Conservation (phyloP, 371 early-diverging fungal species). For the Gilbertella persicaria region DNA sequence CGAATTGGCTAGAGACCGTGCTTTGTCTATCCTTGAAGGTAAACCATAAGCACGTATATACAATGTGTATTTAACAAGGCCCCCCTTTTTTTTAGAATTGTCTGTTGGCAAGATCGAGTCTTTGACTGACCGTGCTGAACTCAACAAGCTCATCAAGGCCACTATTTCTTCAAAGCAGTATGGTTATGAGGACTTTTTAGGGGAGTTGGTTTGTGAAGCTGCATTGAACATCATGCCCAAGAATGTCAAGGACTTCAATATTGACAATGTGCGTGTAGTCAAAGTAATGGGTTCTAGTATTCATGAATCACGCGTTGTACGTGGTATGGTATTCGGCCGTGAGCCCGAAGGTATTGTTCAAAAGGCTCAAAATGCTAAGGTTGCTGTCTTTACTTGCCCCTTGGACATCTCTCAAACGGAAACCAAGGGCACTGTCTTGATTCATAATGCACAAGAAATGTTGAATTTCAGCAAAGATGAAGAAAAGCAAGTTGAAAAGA, state of each 20-base stretch:
- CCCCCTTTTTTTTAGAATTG: constrained; percentile 52
- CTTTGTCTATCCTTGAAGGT: constrained; percentile 83
- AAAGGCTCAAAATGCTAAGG: constrained; percentile 81
- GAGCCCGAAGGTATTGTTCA: constrained; percentile 86
- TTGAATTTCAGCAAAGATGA: constrained; percentile 96
- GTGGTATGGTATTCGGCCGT: constrained; percentile 99
- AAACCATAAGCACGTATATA: constrained; percentile 11
- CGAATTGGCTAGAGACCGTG: constrained; percentile 85
- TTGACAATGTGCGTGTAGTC: constrained; percentile 95
- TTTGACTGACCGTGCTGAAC: constrained; percentile 55
- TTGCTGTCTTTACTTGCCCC: constrained; percentile 97
- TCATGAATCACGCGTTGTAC: constrained; percentile 90
- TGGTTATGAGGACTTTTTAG: constrained; percentile 90
- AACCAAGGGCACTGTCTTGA: constrained; percentile 98
- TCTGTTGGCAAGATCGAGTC: constrained; percentile 66
- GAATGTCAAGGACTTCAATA: constrained; percentile 84
- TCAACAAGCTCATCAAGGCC: constrained; percentile 74
- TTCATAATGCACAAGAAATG: constrained; percentile 97
- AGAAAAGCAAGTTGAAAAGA: constrained; percentile 76
- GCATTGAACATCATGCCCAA: constrained; percentile 90
- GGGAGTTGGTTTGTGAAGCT: constrained; percentile 85
- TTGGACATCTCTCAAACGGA: constrained; percentile 97
- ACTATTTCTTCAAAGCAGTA: constrained; percentile 92
- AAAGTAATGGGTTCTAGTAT: constrained; percentile 96
- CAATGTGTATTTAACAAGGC: background rate